Evolutionary conservation across 1,284 basidiomycete species (phyloP), one percentile per base, ranked within the genome.

Genomic region (Austropuccinia psidii): DNA sequence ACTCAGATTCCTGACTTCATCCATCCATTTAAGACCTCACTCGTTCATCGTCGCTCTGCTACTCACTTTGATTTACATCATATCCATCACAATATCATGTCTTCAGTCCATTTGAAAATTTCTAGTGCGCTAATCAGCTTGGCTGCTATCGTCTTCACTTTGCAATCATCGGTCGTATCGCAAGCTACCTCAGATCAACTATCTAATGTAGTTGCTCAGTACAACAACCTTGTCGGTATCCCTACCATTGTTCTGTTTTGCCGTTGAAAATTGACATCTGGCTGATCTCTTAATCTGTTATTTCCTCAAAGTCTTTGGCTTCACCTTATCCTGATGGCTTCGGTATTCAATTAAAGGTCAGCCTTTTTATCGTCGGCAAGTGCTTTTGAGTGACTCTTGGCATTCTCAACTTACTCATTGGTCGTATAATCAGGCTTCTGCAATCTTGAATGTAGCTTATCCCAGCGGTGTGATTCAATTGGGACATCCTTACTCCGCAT

Each of bases 321-420:
- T 21, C 67, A 33, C 35, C 35, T 41, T 69, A 69, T 45, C 67
- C 67, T 45, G 67, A 69, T n/a, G 54, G 67, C 3, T 69, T 69
- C 33, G 67, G 67, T 15, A 69, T 69, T 54, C 67, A 52, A 7
- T 31, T 68, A 17, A 68, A 68, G 61, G 61, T 64, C 9, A n/a
- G 4, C 33, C 11, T 13, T 15, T 31, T 24, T 35, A 1, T 19
- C 9, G 9, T 27, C 29, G 21, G 17, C 21, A 13, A 5, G 2
- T 24, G 15, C 6, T 27, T 4, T 29, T 2, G 4, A 11, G 39
- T 27, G n/a, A 9, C 9, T 29, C 6, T 11, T 24, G 7, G 13
- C 33, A 37, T 17, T 39, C 17, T 27, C 11, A 15, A n/a, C 13
- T n/a, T 24, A 37, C 35, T 58, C 29, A 1, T 5, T 41, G 24